Base-by-base conservation (phyloP, 768 basidiomycete species). In the Mycena venus region DNA sequence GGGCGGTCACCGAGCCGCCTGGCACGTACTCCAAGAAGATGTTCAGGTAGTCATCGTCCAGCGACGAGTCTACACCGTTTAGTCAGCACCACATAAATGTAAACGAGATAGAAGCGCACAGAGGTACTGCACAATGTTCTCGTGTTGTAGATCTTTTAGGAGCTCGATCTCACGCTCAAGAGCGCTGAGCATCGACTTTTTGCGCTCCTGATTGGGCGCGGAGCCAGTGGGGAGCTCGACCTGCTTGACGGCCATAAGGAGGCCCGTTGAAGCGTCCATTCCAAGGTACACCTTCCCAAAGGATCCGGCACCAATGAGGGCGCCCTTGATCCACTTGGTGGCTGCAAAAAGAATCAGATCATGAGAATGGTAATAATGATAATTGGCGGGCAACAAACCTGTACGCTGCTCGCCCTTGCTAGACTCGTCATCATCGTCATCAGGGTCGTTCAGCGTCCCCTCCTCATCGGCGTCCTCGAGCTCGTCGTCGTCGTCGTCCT, bases 11-110 rank as follows among this genome's bases (percentile, higher is more conserved):
- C 14, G 97, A 98, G 21, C 97, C 97, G 36, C 97, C 97, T 15
- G 97, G 97, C 14, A 99, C 97, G 78, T 99, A 99, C 84, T 99
- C 97, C 75, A 99, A 84, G 88, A 99, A 99, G 80, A 99, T 99
- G 82, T 99, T 99, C 68, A 99, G 89, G 82, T 90, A 93, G 56
- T 95, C 93, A 34, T 94, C 94, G 78, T 99, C 98, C 58, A 95
- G 90, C 3, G 96, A 96, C 0, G 98, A 99, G 82, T 99, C 98
- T 99, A 78, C 10, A 12, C 23, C 23, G 3, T 6, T 7, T n/a
- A 51, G 68, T 74, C 31, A 62, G 23, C 61, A 68, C 12, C 53
- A 53, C 6, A 23, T 59, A 44, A 19, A 58, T 38, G 25, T 64
- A 38, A 27, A 56, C 44, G n/a, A 8, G 10, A 25, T 19, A 49